A percentile compares a stretch with the other conserved stretches of the same genome.
Evolutionary conservation across 1,284 basidiomycete genomes (phyloP).

Genomic region (Pseudozyma hubeiensis): DNA sequence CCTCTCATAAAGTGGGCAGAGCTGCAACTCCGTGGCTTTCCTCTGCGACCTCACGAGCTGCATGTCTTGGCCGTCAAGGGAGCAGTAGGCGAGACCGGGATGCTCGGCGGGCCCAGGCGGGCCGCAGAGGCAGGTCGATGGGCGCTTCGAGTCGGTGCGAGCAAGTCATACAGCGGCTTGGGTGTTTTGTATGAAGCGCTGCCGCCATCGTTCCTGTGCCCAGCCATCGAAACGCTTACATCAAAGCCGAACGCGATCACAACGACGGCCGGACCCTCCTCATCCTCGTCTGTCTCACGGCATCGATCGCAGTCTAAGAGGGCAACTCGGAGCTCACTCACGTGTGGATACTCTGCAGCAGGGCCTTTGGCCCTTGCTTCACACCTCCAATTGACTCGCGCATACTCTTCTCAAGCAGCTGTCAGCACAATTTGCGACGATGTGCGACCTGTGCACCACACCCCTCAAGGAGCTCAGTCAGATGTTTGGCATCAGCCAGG

Average conservation of each 20-base stretch:
- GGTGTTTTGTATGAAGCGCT: slow-evolving; percentile 5
- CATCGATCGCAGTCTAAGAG: not conserved
- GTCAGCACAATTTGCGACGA: too few species aligned
- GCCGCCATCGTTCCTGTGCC: slow-evolving; percentile 28
- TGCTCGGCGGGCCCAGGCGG: slow-evolving; percentile 31
- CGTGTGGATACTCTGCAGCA: too few species aligned
- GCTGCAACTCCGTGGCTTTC: too few species aligned
- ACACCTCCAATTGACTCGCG: not conserved
- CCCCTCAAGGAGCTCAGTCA: too few species aligned
- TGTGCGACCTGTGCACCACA: too few species aligned
- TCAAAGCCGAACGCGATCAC: not conserved
- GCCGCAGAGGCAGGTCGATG: slow-evolving; percentile 15
- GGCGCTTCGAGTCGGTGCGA: slow-evolving; percentile 4
- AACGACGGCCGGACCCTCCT: slow-evolving; percentile 11
- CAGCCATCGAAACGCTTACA: slow-evolving; percentile 9
- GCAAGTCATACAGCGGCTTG: not conserved
- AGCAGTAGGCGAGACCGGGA: slow-evolving; percentile 32
- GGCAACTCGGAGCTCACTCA: not conserved
- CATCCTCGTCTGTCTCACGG: not conserved
- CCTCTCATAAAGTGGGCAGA: too few species aligned
- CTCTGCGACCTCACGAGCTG: not conserved
- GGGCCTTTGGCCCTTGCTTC: not conserved
- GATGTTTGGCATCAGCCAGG: too few species aligned
- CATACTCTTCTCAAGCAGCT: not conserved
- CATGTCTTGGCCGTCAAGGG: slow-evolving; percentile 18